Evolutionary conservation across 163 green algal genomes (phyloP), one percentile per base, ranked within the genome.

Genomic region (Dunaliella salina): DNA sequence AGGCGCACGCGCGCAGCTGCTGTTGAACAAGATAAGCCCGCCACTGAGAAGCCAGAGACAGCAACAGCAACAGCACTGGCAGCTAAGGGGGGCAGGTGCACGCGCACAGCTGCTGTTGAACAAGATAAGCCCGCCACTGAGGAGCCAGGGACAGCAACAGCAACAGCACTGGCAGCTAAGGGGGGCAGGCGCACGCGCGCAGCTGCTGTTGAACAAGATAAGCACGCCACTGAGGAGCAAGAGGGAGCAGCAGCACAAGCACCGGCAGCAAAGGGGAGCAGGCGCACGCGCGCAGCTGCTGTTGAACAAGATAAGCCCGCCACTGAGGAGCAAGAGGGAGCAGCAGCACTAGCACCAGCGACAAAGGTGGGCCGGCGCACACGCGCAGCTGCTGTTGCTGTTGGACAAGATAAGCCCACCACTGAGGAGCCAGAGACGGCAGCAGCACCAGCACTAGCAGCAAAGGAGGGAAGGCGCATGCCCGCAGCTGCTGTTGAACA

Each of bases 361-460:
- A 18, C 57, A 15, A 69, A 69, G 57, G 57, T 15, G 15, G 57
- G 57, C 57, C 15, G 57, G 57, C 57, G 57, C 57, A 69, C 57
- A 69, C 57, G 57, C 57, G 18, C 57, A 69, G 57, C 57, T 69
- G 57, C 57, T 15, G 57, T 18, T 26, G 15, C 15, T 15, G 15
- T 18, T 69, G 25, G 12, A 33, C 75, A 81, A 24, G 12, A 15
- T 33, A 24, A 34, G 25, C 12, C n/a, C 17, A 33, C n/a, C 15
- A 81, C n/a, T 34, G 30, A 12, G 18, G 30, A 81, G n/a, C n/a
- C n/a, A 81, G 17, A 81, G 30, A 24, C n/a, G 25, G 30, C 75
- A 81, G 17, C 75, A 81, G 75, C 75, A 81, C n/a, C 75, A 81
- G 57, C 57, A 69, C 57, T 18, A 69, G 18, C 57, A 69, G 57